Evolutionary conservation across 2,329 filamentous ascomycete species (phyloP).

Genomic region (Nannizziopsis barbatae): DNA sequence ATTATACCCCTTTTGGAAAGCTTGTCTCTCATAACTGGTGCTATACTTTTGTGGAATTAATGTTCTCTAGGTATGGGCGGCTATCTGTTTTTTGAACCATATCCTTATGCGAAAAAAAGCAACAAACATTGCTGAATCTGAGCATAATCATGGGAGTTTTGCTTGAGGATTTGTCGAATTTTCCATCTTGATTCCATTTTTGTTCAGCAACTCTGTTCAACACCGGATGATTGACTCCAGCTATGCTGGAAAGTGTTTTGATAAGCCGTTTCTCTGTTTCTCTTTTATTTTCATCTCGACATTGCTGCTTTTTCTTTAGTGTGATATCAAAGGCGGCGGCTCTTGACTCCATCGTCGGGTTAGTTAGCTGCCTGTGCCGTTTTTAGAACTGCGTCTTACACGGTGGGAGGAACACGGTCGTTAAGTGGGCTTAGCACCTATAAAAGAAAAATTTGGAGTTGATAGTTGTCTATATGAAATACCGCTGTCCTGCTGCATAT

Average conservation of each 20-base stretch:
- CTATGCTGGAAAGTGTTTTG: background rate
- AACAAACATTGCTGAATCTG: slow-evolving; percentile 7
- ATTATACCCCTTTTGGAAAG: slow-evolving; percentile 5
- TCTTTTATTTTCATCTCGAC: background rate
- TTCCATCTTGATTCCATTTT: background rate
- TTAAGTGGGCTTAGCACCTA: background rate
- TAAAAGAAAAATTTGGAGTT: background rate
- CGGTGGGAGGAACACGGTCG: slow-evolving; percentile 1
- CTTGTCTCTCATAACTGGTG: background rate
- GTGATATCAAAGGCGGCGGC: background rate
- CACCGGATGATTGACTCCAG: too few species aligned
- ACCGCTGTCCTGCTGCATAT: background rate
- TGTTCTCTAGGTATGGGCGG: slow-evolving; percentile 8
- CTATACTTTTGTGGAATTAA: slow-evolving; percentile 8
- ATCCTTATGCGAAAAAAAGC: slow-evolving; percentile 7
- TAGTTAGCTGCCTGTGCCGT: background rate
- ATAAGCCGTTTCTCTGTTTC: background rate
- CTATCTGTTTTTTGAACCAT: background rate
- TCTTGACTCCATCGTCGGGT: background rate
- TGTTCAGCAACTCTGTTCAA: too few species aligned
- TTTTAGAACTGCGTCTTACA: background rate
- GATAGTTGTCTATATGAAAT: background rate
- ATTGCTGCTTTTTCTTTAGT: too few species aligned
- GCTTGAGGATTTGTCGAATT: background rate
- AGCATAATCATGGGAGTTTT: slow-evolving; percentile 6